Conservation (phyloP, 2,329 filamentous ascomycete genomes). For the Aspergillus candidus region DNA sequence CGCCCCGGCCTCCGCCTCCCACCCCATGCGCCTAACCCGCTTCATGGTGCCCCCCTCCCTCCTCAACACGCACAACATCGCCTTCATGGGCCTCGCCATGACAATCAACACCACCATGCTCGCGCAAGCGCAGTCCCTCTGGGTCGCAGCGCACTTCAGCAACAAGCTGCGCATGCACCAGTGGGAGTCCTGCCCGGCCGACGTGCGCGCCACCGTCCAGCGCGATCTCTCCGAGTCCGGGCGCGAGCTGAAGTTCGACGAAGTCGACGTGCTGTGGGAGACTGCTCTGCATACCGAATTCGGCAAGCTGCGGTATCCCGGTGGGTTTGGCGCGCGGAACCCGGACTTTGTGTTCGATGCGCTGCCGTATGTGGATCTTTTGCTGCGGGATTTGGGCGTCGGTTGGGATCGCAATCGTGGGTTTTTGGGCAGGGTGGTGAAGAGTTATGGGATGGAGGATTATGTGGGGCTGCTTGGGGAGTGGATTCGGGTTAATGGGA, state of each 20-base stretch:
- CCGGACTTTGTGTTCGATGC: conserved; percentile 69
- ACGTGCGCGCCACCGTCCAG: conserved; percentile 1
- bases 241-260: conserved; percentile 8
- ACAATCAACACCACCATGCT: conserved; percentile 42
- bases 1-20: conserved; percentile 32
- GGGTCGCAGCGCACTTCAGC: conserved; percentile 61
- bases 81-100: conserved; percentile 45
- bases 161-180: conserved; percentile 39
- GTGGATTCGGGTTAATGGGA: conserved; percentile 20
- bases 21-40: conserved; percentile 44
- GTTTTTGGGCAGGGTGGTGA: conserved; percentile 28
- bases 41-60: conserved; percentile 44
- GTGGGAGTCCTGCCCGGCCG: conserved; percentile 17
- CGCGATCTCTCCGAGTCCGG: not conserved
- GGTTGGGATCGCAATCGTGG: conserved; percentile 36
- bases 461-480: conserved; percentile 39
- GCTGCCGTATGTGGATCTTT: conserved; percentile 64
- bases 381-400: conserved; percentile 62
- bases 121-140: conserved; percentile 50
- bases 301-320: conserved; percentile 59
- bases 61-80: conserved; percentile 39
- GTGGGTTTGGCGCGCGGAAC: conserved; percentile 52
- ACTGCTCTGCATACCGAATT: conserved; percentile 62
- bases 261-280: conserved; percentile 43
- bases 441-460: conserved; percentile 36